Conservation (phyloP, 805 yeast species). For the Hanseniaspora mollemarum region DNA sequence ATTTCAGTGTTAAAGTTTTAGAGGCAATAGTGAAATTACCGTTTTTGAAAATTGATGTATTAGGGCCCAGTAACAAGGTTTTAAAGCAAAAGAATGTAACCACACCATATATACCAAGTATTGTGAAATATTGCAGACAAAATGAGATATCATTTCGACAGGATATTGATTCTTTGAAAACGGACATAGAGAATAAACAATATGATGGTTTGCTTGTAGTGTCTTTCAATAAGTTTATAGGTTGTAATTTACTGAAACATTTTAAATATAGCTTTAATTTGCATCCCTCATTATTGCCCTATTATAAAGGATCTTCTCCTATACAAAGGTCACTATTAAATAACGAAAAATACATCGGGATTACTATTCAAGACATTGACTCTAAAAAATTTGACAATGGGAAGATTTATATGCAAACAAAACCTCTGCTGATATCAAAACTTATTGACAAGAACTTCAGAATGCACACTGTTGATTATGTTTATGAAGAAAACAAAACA, state of each 20-base stretch:
- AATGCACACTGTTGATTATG: background rate
- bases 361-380: conserved; percentile 79
- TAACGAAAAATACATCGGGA: conserved; percentile 58
- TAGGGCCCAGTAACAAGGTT: conserved; percentile 40
- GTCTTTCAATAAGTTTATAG: conserved; percentile 77
- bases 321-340: conserved; percentile 66
- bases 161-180: conserved; percentile 16
- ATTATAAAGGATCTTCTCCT: conserved; percentile 80
- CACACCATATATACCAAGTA: background rate
- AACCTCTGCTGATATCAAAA: conserved; percentile 16
- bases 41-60: conserved; percentile 33
- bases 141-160: conserved; percentile 24
- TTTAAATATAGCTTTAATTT: conserved; percentile 64
- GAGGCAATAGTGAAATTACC: conserved; percentile 8
- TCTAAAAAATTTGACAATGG: conserved; percentile 82
- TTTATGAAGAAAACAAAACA: background rate
- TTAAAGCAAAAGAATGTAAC: background rate
- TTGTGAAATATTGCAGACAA: conserved; percentile 4
- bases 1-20: conserved; percentile 50
- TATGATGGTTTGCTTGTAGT: conserved; percentile 77
- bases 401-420: conserved; percentile 48
- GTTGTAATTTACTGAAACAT: conserved; percentile 40
- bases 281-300: conserved; percentile 83
- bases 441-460: background rate
- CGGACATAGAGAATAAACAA: conserved; percentile 20